Percentiles rank a stretch among this genome's conserved stretches.
These are phyloP conservation scores for Ustilaginoidea virens DNA, from an alignment of 2,329 filamentous ascomycete species.

Conservation along the genomic window DNA sequence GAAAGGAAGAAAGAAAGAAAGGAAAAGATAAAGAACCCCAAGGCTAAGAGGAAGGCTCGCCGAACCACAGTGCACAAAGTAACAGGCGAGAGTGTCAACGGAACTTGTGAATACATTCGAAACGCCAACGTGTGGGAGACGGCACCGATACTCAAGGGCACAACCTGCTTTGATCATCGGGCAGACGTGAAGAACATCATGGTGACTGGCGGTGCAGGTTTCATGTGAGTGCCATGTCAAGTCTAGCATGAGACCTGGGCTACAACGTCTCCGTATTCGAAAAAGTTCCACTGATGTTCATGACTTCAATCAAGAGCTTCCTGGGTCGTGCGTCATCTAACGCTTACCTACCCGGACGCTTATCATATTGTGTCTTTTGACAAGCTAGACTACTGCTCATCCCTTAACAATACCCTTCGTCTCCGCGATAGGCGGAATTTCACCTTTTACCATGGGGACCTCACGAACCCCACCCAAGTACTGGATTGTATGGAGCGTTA, in stretches of 20 bases:
- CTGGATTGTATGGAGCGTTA: conserved; percentile 54
- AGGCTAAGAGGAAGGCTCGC: no score
- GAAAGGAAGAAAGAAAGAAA: no score
- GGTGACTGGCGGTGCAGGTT: conserved; percentile 71
- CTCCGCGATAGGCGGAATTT: conserved; percentile 58
- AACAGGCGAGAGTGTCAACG: conserved; percentile 9
- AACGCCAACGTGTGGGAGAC: conserved; percentile 55
- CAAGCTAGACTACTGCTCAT: conserved; percentile 71
- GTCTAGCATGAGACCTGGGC: no score
- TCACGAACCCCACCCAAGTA: conserved; percentile 56
- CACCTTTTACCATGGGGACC: conserved; percentile 64
- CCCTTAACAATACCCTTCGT: conserved; percentile 61
- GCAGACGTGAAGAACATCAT: conserved; percentile 64
- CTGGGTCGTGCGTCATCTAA: conserved; percentile 69
- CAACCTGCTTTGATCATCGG: conserved; percentile 53
- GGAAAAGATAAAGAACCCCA: no score
- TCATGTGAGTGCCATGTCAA: conserved; percentile 76
- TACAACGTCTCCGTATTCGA: no score
- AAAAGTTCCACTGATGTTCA: no score
- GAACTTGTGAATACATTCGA: conserved; percentile 29
- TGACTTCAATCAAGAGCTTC: conserved; percentile 41
- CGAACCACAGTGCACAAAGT: no score
- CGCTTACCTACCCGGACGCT: conserved; percentile 52
- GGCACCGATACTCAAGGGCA: conserved; percentile 54
- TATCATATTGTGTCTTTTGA: conserved; percentile 77